Conservation (phyloP, 2,329 filamentous ascomycete genomes). For the Alternaria panax region DNA sequence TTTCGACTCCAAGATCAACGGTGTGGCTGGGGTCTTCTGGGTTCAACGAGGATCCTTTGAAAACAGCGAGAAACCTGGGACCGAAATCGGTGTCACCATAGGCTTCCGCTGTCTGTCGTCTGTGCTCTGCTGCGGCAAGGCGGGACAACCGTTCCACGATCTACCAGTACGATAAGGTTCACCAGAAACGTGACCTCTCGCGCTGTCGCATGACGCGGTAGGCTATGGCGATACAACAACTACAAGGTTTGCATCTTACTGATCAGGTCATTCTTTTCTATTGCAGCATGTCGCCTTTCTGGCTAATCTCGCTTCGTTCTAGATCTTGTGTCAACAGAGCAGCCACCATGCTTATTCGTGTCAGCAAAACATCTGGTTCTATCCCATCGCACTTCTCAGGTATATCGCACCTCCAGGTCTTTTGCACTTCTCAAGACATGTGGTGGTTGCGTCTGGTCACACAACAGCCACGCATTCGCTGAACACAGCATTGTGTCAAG, state of each 20-base stretch:
- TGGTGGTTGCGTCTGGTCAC: conserved; percentile 22
- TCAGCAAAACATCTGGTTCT: not conserved
- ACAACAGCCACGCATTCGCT: conserved; percentile 27
- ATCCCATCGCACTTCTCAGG: not conserved
- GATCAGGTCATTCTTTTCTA: not conserved
- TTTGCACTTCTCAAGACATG: not conserved
- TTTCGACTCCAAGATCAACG: not conserved
- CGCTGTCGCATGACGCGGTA: not conserved
- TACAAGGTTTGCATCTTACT: not conserved
- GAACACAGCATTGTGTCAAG: conserved; percentile 2
- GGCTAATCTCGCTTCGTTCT: not conserved
- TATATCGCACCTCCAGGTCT: too few relatives aligned
- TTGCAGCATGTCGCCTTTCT: not conserved
- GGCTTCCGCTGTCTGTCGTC: conserved; percentile 1
- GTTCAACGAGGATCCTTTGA: not conserved
- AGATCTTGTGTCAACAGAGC: not conserved
- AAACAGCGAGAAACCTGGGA: not conserved
- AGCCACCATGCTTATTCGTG: not conserved
- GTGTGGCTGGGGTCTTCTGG: not conserved
- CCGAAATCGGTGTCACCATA: not conserved
- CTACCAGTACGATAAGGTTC: not conserved
- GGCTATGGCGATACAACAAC: not conserved
- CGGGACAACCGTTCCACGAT: not conserved
- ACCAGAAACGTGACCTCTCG: not conserved
- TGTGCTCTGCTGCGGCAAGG: conserved; percentile 2